Conservation (phyloP, 306 rosid species). For the Pyrus bretschneideri region DNA sequence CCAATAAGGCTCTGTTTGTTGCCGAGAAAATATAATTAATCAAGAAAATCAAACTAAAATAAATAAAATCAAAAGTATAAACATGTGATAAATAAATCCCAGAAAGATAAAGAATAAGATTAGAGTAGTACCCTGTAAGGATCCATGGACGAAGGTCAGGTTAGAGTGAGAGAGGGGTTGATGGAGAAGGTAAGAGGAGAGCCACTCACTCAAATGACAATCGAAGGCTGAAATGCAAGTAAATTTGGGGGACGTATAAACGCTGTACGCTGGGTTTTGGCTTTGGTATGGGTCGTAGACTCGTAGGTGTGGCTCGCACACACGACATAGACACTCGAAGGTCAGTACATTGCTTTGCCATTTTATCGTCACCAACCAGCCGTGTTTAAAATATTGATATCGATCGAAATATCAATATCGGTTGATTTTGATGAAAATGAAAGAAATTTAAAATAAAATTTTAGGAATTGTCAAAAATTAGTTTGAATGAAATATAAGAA, state of each 20-base stretch:
- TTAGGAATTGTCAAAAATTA: no score
- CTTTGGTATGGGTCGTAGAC: not conserved
- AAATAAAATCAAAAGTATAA: not conserved
- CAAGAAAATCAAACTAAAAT: not conserved
- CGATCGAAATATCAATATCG: no score
- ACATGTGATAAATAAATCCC: not conserved
- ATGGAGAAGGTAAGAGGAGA: not conserved
- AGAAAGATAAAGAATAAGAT: not conserved
- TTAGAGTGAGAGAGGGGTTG: slow-evolving; percentile 6
- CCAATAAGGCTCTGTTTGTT: not conserved
- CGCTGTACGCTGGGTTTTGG: not conserved
- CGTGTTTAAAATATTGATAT: no score
- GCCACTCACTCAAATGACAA: slow-evolving; percentile 2
- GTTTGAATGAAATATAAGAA: no score
- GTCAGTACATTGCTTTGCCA: not conserved
- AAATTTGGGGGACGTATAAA: not conserved
- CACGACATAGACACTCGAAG: not conserved
- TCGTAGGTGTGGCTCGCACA: not conserved
- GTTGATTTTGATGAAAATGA: no score
- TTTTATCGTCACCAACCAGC: not conserved
- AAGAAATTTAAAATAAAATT: no score
- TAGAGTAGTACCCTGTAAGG: slow-evolving; percentile 63
- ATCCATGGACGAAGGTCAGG: slow-evolving; percentile 42
- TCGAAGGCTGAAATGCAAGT: not conserved
- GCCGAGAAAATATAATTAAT: not conserved